A percentile compares a stretch with the other conserved stretches of the same genome.
phyloP scores from a whole-genome alignment of 2,329 filamentous ascomycete species.

The Diaporthe batatas region DNA sequence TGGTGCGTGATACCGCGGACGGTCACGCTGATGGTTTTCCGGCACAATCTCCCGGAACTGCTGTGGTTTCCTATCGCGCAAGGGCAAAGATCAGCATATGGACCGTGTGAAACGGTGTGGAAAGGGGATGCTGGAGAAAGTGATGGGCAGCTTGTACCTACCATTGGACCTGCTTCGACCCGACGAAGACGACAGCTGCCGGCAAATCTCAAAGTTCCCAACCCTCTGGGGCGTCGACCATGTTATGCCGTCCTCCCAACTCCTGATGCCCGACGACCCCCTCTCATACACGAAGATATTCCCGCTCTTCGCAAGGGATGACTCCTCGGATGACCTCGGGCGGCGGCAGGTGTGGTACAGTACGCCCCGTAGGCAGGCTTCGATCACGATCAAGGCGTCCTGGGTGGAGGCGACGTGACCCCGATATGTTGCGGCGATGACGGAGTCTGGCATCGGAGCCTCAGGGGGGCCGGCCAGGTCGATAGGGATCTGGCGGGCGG shows the following conservation, averaged over 20 bases:
- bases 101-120: not conserved
- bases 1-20: constrained; percentile 30
- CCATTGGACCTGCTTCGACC: constrained; percentile 22
- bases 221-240: constrained; percentile 36
- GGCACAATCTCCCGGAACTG: constrained; percentile 6
- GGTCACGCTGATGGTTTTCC: constrained; percentile 31
- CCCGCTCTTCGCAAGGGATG: constrained; percentile 26
- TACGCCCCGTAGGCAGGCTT: constrained; percentile 33
- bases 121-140: too few relatives aligned
- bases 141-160: constrained; percentile 1
- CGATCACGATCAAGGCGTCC: constrained; percentile 35
- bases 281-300: constrained; percentile 36
- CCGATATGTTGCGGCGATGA: constrained; percentile 29
- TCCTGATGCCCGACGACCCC: constrained; percentile 33
- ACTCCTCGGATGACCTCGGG: constrained; percentile 27
- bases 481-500: constrained; percentile 20
- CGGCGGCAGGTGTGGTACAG: constrained; percentile 31
- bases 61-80: constrained; percentile 21
- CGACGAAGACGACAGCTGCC: constrained; percentile 14
- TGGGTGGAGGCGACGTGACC: constrained; percentile 35
- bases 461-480: constrained; percentile 27
- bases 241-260: constrained; percentile 31
- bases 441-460: constrained; percentile 38
- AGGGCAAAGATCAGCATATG: constrained; percentile 4
- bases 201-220: constrained; percentile 35